A percentile compares a stretch with the other conserved stretches of the same genome.
Evolutionary conservation across 305 asterid genomes (phyloP).

Genomic region (Andrographis paniculata): DNA sequence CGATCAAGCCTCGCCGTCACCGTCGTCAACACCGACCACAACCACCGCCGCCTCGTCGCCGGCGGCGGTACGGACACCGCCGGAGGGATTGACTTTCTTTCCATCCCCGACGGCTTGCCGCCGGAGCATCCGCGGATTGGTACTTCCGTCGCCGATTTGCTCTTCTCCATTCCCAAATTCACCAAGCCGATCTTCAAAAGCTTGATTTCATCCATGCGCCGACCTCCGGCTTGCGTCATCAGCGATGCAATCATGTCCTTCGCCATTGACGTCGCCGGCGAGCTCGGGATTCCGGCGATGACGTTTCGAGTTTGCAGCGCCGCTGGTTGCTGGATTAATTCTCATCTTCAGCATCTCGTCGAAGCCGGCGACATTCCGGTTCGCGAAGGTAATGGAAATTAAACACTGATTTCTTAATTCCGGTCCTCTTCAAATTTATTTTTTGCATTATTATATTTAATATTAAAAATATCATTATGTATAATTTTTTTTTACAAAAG

Average conservation of each 20-base stretch:
- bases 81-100: slow-evolving; percentile 22
- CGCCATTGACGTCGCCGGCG: slow-evolving; percentile 32
- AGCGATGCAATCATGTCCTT: slow-evolving; percentile 36
- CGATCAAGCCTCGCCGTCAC: slow-evolving; percentile 22
- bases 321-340: slow-evolving; percentile 31
- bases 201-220: slow-evolving; percentile 22
- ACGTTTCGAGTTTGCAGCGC: slow-evolving; percentile 35
- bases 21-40: slow-evolving; percentile 36
- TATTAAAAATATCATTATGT: no score
- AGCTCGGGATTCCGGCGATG: slow-evolving; percentile 30
- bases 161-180: slow-evolving; percentile 12
- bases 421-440: neutral
- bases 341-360: slow-evolving; percentile 27
- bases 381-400: slow-evolving; percentile 18
- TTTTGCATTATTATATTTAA: neutral
- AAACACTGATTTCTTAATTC: neutral
- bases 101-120: slow-evolving; percentile 39
- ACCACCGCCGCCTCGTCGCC: slow-evolving; percentile 21
- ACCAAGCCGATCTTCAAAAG: slow-evolving; percentile 20
- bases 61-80: slow-evolving; percentile 14
- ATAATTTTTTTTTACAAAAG: no score
- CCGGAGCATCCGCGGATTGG: slow-evolving; percentile 32
- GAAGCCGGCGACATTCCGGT: slow-evolving; percentile 28
- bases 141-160: slow-evolving; percentile 13
- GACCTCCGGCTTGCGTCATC: slow-evolving; percentile 29